Percentiles rank a stretch among this genome's conserved stretches.
Evolutionary conservation across 2,329 filamentous ascomycete genomes (phyloP).

Genomic region (Pseudogymnoascus sp.): DNA sequence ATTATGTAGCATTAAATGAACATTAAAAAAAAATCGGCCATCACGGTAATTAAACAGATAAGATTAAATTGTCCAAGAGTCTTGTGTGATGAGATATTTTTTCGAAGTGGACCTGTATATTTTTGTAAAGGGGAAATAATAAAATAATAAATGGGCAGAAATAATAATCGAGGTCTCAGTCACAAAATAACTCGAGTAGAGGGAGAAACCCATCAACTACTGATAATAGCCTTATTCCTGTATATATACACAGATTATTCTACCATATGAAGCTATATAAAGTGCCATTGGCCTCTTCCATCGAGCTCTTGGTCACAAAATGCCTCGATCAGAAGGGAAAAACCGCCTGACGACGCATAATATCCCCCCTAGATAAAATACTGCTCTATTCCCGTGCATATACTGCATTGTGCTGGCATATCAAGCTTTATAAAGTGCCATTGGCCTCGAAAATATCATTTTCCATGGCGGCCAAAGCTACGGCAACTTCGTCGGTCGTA

Average conservation of each 20-base stretch:
- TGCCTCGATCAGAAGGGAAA: not conserved
- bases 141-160: not conserved
- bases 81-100: not conserved
- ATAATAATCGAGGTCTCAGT: not conserved
- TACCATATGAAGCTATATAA: not conserved
- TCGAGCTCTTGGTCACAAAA: not conserved
- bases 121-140: not conserved
- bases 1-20: not conserved
- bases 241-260: not conserved
- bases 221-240: not conserved
- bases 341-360: not conserved
- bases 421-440: constrained; percentile 2
- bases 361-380: not conserved
- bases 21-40: not conserved
- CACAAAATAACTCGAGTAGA: not conserved
- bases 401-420: not conserved
- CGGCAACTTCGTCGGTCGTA: constrained; percentile 8
- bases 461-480: constrained; percentile 2
- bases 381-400: not conserved
- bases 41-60: not conserved
- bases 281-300: not conserved
- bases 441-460: not conserved
- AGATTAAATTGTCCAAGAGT: not conserved
- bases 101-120: not conserved
- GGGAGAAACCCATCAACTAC: not conserved